phyloP scores from a whole-genome alignment of 805 yeast species.

The Vanderwaltozyma yarrowii region DNA sequence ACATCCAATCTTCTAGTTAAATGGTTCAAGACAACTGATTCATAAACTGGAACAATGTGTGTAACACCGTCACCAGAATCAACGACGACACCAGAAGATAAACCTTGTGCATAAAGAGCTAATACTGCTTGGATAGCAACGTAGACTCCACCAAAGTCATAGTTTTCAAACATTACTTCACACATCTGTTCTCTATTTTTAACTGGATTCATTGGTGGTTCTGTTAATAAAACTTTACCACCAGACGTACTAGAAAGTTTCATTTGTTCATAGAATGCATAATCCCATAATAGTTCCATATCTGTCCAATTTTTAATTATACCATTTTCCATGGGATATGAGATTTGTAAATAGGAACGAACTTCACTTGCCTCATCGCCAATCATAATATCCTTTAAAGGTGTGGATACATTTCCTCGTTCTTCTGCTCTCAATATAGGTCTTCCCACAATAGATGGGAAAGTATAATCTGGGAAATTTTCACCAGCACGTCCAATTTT shows the following conservation, averaged over 20 bases:
- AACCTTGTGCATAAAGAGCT: slow-evolving; percentile 94
- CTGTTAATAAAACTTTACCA: slow-evolving; percentile 78
- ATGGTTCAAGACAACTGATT: slow-evolving; percentile 92
- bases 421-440: slow-evolving; percentile 97
- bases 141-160: slow-evolving; percentile 88
- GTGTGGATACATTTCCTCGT: slow-evolving; percentile 48
- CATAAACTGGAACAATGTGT: slow-evolving; percentile 96
- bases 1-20: slow-evolving; percentile 86
- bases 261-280: slow-evolving; percentile 88
- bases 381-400: slow-evolving; percentile 93
- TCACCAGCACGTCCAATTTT: slow-evolving; percentile 95
- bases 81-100: slow-evolving; percentile 94
- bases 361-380: slow-evolving; percentile 92
- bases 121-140: slow-evolving; percentile 96
- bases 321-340: slow-evolving; percentile 99
- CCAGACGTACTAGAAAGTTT: slow-evolving; percentile 66
- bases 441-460: slow-evolving; percentile 95
- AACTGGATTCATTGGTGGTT: slow-evolving; percentile 96
- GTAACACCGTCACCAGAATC: slow-evolving; percentile 95
- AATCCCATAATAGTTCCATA: slow-evolving; percentile 97
- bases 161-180: slow-evolving; percentile 88
- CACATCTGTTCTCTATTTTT: slow-evolving; percentile 89
- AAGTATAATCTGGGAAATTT: slow-evolving; percentile 93
- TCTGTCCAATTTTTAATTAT: slow-evolving; percentile 97
- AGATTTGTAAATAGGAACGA: slow-evolving; percentile 78